Evolutionary conservation across 2,329 filamentous ascomycete genomes (phyloP).

Genomic region (Samsoniella hepiali): DNA sequence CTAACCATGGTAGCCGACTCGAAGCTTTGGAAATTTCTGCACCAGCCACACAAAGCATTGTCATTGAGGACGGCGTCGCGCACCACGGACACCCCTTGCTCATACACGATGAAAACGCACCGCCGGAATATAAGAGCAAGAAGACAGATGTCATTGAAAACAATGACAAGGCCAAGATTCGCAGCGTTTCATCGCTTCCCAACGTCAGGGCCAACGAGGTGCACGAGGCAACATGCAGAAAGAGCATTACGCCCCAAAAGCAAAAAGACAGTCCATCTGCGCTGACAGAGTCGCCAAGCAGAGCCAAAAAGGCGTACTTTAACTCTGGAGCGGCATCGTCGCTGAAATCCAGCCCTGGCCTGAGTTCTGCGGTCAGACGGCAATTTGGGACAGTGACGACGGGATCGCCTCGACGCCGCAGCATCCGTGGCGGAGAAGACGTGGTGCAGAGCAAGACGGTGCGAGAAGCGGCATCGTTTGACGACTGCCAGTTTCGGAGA

Average conservation of each 20-base stretch:
- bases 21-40: neutral
- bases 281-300: constrained; percentile 14
- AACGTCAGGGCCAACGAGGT: constrained; percentile 18
- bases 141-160: neutral
- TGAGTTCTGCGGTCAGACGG: constrained; percentile 20
- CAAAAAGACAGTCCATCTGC: constrained; percentile 17
- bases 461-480: constrained; percentile 16
- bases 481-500: constrained; percentile 17
- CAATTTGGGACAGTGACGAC: constrained; percentile 20
- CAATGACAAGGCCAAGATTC: neutral
- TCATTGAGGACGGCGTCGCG: constrained; percentile 7
- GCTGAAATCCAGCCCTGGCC: constrained; percentile 31
- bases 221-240: neutral
- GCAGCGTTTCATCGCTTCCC: constrained; percentile 28
- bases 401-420: constrained; percentile 14
- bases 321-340: constrained; percentile 24
- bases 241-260: constrained; percentile 6
- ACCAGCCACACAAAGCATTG: constrained; percentile 10
- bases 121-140: neutral
- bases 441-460: neutral
- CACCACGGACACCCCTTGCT: constrained; percentile 1
- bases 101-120: constrained; percentile 7
- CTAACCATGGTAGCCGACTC: neutral
- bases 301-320: constrained; percentile 19
- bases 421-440: constrained; percentile 7